Percentiles rank a stretch among this genome's conserved stretches.
These are phyloP conservation scores for Rosa multiflora DNA, from an alignment of 306 rosid genomes.

Conservation along the genomic window DNA sequence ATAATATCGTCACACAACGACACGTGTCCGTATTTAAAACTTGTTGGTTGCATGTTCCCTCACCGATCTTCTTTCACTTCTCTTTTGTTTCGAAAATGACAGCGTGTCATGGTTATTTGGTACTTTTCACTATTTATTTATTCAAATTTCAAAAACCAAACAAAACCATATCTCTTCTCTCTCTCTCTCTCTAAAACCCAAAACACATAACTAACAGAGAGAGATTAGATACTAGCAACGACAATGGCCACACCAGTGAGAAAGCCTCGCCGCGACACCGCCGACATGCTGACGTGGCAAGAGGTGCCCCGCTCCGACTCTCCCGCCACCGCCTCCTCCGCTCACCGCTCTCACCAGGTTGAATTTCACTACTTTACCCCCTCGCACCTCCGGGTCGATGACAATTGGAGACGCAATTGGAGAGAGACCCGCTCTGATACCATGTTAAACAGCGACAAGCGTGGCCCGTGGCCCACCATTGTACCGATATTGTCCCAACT, in stretches of 20 bases:
- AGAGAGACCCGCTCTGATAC: too few species aligned
- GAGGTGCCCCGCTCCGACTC: constrained; percentile 43
- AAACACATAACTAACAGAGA: background rate
- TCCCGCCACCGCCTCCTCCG: constrained; percentile 38
- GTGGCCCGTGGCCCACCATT: too few species aligned
- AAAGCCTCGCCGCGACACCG: constrained; percentile 54
- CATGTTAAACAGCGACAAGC: too few species aligned
- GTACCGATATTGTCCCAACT: too few species aligned
- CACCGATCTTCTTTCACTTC: background rate
- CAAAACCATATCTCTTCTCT: background rate
- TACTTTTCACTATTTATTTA: background rate
- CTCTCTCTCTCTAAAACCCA: background rate
- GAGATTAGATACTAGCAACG: background rate
- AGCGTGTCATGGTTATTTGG: background rate
- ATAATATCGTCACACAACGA: too few species aligned
- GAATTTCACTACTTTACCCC: background rate
- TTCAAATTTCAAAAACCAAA: background rate
- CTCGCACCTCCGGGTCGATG: too few species aligned
- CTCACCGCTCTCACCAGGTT: constrained; percentile 56
- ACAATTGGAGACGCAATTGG: too few species aligned
- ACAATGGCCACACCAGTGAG: constrained; percentile 53
- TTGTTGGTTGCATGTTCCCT: background rate
- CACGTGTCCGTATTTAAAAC: too few species aligned
- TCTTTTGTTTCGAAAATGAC: background rate
- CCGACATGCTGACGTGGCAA: constrained; percentile 77